These are phyloP conservation scores for Chlamydomonas eustigma DNA, from an alignment of 139 green algal genomes.

Conservation along the genomic window DNA sequence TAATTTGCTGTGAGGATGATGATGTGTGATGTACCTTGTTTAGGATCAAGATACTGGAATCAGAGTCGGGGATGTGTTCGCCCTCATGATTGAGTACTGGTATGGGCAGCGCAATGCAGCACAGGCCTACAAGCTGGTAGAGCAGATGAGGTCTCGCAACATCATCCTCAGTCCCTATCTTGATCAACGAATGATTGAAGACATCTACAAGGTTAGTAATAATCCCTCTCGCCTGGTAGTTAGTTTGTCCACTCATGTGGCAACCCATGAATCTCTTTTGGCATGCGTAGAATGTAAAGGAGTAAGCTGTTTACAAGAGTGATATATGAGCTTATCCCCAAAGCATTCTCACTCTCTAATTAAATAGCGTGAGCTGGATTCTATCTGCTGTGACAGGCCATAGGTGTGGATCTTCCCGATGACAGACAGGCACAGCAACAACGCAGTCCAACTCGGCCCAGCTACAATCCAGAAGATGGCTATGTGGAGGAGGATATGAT, in stretches of 20 bases:
- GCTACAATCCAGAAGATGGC: neutral
- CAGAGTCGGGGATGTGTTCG: conserved; percentile 46
- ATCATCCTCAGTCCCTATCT: conserved; percentile 53
- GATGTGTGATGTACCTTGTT: neutral
- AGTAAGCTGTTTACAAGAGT: neutral
- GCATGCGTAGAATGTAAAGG: neutral
- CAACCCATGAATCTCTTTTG: too few relatives aligned
- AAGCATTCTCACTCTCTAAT: conserved; percentile 44
- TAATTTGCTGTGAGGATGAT: neutral
- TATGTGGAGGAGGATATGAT: neutral
- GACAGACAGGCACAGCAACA: conserved; percentile 1
- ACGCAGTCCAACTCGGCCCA: neutral
- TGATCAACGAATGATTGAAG: conserved; percentile 46
- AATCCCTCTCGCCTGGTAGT: too few relatives aligned
- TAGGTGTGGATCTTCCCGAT: neutral
- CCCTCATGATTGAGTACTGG: conserved; percentile 61
- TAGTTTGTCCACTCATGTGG: too few relatives aligned
- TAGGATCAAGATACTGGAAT: neutral
- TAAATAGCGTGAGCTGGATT: conserved; percentile 44
- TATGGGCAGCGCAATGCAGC: conserved; percentile 33
- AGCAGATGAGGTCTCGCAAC: conserved; percentile 41
- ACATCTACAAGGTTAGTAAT: conserved; percentile 35
- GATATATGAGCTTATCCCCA: neutral
- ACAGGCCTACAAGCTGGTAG: conserved; percentile 44
- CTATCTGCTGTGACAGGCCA: conserved; percentile 28